Percentiles rank a stretch among this genome's conserved stretches.
Conservation (phyloP, 1,284 basidiomycete species). For the Fomitopsis palustris region DNA sequence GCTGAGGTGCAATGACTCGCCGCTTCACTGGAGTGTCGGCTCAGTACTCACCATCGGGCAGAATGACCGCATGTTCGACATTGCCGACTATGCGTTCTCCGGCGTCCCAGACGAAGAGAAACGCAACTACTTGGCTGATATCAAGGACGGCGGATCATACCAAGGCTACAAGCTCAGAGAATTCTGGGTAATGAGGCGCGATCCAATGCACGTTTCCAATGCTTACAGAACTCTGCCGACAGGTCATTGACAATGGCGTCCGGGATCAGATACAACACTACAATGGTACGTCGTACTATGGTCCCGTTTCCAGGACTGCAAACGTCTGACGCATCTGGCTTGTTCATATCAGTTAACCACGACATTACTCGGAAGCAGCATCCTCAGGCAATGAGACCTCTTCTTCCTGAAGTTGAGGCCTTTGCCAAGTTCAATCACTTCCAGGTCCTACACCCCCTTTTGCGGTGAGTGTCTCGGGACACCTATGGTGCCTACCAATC, state of each 20-base stretch:
- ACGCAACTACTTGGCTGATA: slow-evolving; percentile 40
- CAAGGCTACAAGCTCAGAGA: slow-evolving; percentile 56
- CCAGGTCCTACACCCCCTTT: slow-evolving; percentile 24
- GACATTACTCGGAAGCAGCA: slow-evolving; percentile 23
- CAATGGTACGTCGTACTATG: slow-evolving; percentile 37
- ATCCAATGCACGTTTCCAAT: neutral
- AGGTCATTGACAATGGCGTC: slow-evolving; percentile 55
- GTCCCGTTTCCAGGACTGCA: too few species aligned
- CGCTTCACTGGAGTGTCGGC: neutral
- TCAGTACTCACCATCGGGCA: slow-evolving; percentile 4
- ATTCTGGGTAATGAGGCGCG: slow-evolving; percentile 41
- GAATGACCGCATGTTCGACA: slow-evolving; percentile 54
- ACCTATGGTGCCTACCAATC: slow-evolving; percentile 3
- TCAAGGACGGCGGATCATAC: slow-evolving; percentile 47
- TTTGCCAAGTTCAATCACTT: slow-evolving; percentile 27
- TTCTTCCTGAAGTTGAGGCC: slow-evolving; percentile 38
- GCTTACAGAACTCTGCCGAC: neutral
- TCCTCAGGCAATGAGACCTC: slow-evolving; percentile 30
- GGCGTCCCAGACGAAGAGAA: slow-evolving; percentile 55
- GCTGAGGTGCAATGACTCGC: slow-evolving; percentile 37
- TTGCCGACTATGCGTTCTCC: slow-evolving; percentile 57
- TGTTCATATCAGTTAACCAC: slow-evolving; percentile 24
- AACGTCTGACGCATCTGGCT: neutral
- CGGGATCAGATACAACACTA: slow-evolving; percentile 58
- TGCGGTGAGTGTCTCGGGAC: slow-evolving; percentile 14